These are phyloP conservation scores for Fistulinella prunicolor DNA, from an alignment of 768 basidiomycete species.

Conservation along the genomic window DNA sequence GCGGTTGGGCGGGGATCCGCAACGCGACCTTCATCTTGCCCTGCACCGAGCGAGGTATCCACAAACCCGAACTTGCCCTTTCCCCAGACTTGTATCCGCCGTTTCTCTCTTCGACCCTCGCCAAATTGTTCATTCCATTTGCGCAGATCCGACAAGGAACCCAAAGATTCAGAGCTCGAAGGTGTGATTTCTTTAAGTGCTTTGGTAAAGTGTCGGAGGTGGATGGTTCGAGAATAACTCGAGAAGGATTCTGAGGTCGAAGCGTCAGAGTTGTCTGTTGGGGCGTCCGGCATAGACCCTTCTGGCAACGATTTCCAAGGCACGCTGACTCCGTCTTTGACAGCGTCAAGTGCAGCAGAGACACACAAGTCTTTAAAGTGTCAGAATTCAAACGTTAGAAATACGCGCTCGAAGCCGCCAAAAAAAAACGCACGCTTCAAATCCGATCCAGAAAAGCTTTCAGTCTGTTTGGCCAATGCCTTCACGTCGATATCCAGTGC, in stretches of 20 bases:
- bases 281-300: not conserved
- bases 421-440: constrained; percentile 70
- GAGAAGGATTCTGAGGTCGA: constrained; percentile 8
- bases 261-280: constrained; percentile 1
- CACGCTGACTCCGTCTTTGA: constrained; percentile 78
- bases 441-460: constrained; percentile 91
- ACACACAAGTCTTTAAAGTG: constrained; percentile 86
- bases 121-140: constrained; percentile 96
- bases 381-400: constrained; percentile 5
- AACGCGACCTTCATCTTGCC: constrained; percentile 47
- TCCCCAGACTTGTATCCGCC: constrained; percentile 76
- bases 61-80: constrained; percentile 87
- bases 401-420: not conserved
- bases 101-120: constrained; percentile 69
- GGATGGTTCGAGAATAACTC: constrained; percentile 39
- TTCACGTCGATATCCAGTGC: constrained; percentile 60
- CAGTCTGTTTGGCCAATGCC: constrained; percentile 65
- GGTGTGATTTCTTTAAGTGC: constrained; percentile 90
- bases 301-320: constrained; percentile 57
- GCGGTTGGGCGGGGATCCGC: constrained; percentile 15
- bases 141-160: constrained; percentile 69
- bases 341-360: constrained; percentile 85
- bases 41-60: constrained; percentile 35
- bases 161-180: constrained; percentile 79
- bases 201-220: constrained; percentile 68